Conservation (phyloP, 2,329 filamentous ascomycete species). For the Clarireedia monteithiana region DNA sequence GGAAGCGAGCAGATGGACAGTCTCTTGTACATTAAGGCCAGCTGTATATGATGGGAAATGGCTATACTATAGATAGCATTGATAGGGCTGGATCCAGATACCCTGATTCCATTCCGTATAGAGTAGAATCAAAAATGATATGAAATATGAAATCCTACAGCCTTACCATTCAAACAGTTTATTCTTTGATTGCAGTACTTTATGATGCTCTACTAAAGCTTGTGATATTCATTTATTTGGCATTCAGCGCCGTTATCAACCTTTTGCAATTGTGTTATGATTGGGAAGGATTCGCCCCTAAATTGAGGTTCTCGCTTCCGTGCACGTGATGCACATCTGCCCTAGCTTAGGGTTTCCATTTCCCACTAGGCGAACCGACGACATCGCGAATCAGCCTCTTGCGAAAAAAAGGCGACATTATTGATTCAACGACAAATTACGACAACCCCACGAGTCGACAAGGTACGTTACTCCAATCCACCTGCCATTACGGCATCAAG, state of each 20-base stretch:
- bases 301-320: neutral
- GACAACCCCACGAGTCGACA: constrained; percentile 5
- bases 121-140: neutral
- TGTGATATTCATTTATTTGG: too few species aligned
- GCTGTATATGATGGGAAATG: neutral
- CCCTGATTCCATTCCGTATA: neutral
- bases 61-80: neutral
- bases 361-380: neutral
- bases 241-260: too few species aligned
- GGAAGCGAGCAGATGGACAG: too few species aligned
- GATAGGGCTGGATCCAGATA: neutral
- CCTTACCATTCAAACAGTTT: too few species aligned
- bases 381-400: constrained; percentile 1
- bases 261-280: too few species aligned
- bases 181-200: too few species aligned
- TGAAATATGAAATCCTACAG: neutral
- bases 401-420: constrained; percentile 4
- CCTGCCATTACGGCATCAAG: neutral
- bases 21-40: too few species aligned
- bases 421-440: constrained; percentile 7
- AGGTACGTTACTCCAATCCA: constrained; percentile 3
- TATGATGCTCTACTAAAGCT: too few species aligned
- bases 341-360: constrained; percentile 7
- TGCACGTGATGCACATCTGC: constrained; percentile 2
- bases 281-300: neutral